These are phyloP conservation scores for Volvox carteri DNA, from an alignment of 163 green algal genomes.

Conservation along the genomic window DNA sequence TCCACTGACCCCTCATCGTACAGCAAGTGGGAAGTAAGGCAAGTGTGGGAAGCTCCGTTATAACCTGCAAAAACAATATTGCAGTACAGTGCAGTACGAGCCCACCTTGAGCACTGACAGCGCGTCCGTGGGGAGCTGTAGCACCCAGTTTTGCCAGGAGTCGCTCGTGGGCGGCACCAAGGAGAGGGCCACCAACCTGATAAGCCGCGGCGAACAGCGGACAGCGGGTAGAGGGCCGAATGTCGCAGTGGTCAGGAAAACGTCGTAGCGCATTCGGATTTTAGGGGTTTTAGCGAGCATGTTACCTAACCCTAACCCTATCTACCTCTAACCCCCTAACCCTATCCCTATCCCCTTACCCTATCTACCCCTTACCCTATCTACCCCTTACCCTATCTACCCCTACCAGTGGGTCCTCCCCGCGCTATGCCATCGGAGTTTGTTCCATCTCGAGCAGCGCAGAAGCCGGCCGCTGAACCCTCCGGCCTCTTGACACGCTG, in stretches of 20 bases:
- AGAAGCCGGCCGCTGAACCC: too few relatives aligned
- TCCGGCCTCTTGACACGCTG: too few relatives aligned
- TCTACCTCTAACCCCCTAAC: neutral
- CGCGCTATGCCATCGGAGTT: too few relatives aligned
- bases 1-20: neutral
- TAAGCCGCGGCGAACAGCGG: neutral
- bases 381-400: too few relatives aligned
- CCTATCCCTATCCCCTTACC: neutral
- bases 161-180: conserved; percentile 22
- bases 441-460: too few relatives aligned
- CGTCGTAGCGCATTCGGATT: too few relatives aligned
- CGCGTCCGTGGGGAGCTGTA: conserved; percentile 48
- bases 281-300: too few relatives aligned
- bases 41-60: neutral
- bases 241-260: too few relatives aligned
- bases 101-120: conserved; percentile 48
- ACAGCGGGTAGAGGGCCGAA: neutral
- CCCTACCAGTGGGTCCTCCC: too few relatives aligned
- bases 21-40: too few relatives aligned
- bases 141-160: conserved; percentile 37
- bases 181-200: conserved; percentile 48
- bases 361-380: neutral
- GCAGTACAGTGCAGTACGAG: neutral
- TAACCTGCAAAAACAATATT: neutral
- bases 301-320: neutral